Evolutionary conservation across 768 basidiomycete species (phyloP), one percentile per base, ranked within the genome.

Genomic region (Leccinellum luteum): DNA sequence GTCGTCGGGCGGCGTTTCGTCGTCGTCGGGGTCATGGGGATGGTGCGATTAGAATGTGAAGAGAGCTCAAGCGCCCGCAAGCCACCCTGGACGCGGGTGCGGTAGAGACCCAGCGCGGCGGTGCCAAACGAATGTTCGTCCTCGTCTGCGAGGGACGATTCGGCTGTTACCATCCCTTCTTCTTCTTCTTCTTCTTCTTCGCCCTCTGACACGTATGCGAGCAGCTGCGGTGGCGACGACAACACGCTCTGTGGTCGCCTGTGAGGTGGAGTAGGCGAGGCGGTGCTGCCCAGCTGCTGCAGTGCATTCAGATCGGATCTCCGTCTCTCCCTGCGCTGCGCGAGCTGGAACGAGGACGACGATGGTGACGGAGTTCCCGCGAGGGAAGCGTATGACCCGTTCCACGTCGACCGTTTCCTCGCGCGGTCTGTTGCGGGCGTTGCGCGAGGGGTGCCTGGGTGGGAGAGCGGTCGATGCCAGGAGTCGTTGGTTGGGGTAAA

Each of bases 371-470:
- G 79, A 58, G 80, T 76, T 14, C 79, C 79, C 4, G 79, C 73
- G 3, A 85, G 77, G 15, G 78, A 78, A 9, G 77, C 69, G 57
- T 86, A 85, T 2, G 85, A 81, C 27, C 87, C 89, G 55, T 83
- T 90, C 90, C 90, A 92, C 0, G 89, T 90, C 14, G 84, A 79
- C 15, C 88, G 81, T 64, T 90, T 90, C 64, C 74, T 67, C 50
- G 52, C 60, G 63, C 55, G 75, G 63, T 68, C 61, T 8, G 51
- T 43, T 59, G 59, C 5, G 59, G 66, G 38, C n/a, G 51, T 57
- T 1, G 43, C 25, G 5, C 55, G 59, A 66, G 62, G 32, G 60
- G 67, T 66, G 31, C 74, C 61, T 31, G 77, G 69, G 55, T 78
- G 71, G 58, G 84, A 81, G 60, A 80, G 75, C 0, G 81, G 83